These are phyloP conservation scores for Amanita inopinata DNA, from an alignment of 768 basidiomycete genomes.

Conservation along the genomic window DNA sequence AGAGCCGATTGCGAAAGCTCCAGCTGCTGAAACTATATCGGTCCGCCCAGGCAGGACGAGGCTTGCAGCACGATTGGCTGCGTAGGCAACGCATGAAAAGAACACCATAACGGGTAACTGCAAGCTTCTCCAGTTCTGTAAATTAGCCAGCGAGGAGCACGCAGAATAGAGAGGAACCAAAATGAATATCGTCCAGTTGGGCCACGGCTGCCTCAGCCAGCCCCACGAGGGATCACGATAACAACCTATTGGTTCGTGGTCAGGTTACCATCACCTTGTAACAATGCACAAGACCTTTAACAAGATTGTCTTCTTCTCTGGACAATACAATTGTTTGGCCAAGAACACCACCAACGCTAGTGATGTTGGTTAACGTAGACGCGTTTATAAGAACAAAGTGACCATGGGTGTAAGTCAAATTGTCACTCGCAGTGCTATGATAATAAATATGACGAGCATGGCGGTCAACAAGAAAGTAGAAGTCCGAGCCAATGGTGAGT, in stretches of 20 bases:
- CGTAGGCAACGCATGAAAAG: slow-evolving; percentile 68
- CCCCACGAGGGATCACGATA: slow-evolving; percentile 64
- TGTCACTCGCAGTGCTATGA: slow-evolving; percentile 29
- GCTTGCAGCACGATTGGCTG: slow-evolving; percentile 57
- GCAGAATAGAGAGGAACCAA: slow-evolving; percentile 72
- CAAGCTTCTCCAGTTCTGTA: slow-evolving; percentile 60
- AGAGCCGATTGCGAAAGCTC: slow-evolving; percentile 70
- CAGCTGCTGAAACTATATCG: slow-evolving; percentile 69
- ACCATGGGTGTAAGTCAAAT: slow-evolving; percentile 44
- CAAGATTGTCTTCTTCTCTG: slow-evolving; percentile 31
- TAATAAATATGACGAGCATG: slow-evolving; percentile 43
- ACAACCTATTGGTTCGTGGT: slow-evolving; percentile 42
- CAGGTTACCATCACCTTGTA: not conserved
- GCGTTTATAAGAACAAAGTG: slow-evolving; percentile 41
- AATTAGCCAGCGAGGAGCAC: slow-evolving; percentile 65
- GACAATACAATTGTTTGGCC: slow-evolving; percentile 29
- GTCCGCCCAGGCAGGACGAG: slow-evolving; percentile 53
- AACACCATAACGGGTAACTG: slow-evolving; percentile 71
- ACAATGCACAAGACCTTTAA: slow-evolving; percentile 31
- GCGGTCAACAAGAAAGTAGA: slow-evolving; percentile 64
- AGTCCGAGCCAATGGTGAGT: slow-evolving; percentile 73
- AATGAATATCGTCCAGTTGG: slow-evolving; percentile 72
- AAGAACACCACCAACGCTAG: slow-evolving; percentile 33
- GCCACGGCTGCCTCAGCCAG: slow-evolving; percentile 71
- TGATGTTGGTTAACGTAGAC: slow-evolving; percentile 24